phyloP scores from a whole-genome alignment of 768 basidiomycete species.

The Punctularia strigosozonata region DNA sequence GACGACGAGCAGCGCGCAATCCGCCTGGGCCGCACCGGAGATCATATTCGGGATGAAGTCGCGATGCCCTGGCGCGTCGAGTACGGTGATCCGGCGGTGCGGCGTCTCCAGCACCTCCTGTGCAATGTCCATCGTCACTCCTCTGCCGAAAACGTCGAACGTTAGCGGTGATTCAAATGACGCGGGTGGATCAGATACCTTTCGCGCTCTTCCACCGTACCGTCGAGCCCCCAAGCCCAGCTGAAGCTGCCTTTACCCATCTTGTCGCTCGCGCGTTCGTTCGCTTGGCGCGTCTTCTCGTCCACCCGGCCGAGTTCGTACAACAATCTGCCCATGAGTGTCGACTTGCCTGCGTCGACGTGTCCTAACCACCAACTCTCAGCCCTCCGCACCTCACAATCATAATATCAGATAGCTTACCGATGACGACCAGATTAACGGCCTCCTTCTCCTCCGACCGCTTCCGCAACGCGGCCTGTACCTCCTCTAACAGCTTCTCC shows the following conservation, averaged over 20 bases:
- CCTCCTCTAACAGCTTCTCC: slow-evolving; percentile 81
- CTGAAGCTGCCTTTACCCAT: slow-evolving; percentile 92
- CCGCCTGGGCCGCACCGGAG: slow-evolving; percentile 94
- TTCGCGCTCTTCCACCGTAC: slow-evolving; percentile 84
- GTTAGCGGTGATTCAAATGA: background rate
- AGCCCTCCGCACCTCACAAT: slow-evolving; percentile 6
- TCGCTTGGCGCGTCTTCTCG: slow-evolving; percentile 73
- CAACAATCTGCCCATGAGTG: slow-evolving; percentile 87
- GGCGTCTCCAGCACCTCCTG: slow-evolving; percentile 66
- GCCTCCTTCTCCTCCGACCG: slow-evolving; percentile 47
- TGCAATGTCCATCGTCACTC: slow-evolving; percentile 97
- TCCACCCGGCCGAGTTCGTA: slow-evolving; percentile 87
- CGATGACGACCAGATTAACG: slow-evolving; percentile 86
- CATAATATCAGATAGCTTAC: slow-evolving; percentile 26
- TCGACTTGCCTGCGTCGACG: slow-evolving; percentile 98
- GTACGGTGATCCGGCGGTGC: slow-evolving; percentile 74
- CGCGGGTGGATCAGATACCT: slow-evolving; percentile 37
- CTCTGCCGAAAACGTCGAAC: slow-evolving; percentile 46
- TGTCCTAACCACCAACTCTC: slow-evolving; percentile 48
- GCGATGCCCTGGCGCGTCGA: slow-evolving; percentile 94
- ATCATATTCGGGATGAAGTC: slow-evolving; percentile 99
- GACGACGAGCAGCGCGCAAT: slow-evolving; percentile 87
- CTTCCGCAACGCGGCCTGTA: slow-evolving; percentile 34
- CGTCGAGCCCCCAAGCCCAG: slow-evolving; percentile 97
- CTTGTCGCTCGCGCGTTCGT: slow-evolving; percentile 83